phyloP scores from a whole-genome alignment of 164 flowering plant species.

The Vitis cinerea region DNA sequence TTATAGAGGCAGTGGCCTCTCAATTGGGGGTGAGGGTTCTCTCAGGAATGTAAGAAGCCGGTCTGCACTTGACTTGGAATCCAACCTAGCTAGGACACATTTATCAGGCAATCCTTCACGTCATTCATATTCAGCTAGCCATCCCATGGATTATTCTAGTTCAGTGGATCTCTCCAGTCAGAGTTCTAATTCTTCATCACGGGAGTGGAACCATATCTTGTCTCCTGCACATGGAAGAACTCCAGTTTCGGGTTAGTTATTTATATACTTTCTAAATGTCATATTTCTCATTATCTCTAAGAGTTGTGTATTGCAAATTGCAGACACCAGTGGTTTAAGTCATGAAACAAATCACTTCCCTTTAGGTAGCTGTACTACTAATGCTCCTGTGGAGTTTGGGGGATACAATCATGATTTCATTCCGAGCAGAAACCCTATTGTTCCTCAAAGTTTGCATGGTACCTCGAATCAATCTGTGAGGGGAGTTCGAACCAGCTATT shows the following conservation, averaged over 20 bases:
- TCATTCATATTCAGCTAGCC: constrained; percentile 29
- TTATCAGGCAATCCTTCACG: constrained; percentile 31
- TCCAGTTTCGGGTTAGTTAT: constrained; percentile 35
- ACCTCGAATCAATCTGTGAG: constrained; percentile 31
- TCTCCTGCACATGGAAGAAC: constrained; percentile 38
- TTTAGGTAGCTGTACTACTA: constrained; percentile 26
- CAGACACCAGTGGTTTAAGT: constrained; percentile 34
- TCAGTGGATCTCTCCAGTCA: constrained; percentile 29
- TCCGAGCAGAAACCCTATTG: constrained; percentile 29
- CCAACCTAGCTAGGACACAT: constrained; percentile 35
- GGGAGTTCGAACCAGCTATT: constrained; percentile 40
- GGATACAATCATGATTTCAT: constrained; percentile 30
- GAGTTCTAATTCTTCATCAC: constrained; percentile 25
- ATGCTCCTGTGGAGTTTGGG: constrained; percentile 28
- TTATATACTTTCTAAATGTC: background rate
- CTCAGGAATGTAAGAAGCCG: constrained; percentile 73
- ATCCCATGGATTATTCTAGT: constrained; percentile 28
- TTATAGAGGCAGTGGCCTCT: constrained; percentile 37
- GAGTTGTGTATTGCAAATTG: constrained; percentile 9
- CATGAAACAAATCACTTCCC: constrained; percentile 28
- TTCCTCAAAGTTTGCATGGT: constrained; percentile 32
- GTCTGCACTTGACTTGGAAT: constrained; percentile 42
- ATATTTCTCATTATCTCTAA: background rate
- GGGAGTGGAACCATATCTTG: constrained; percentile 39
- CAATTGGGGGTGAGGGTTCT: constrained; percentile 45